Evolutionary conservation across 352 stramenopile genomes (phyloP), one percentile per base, ranked within the genome.

Genomic region (Pythium utonaiense): DNA sequence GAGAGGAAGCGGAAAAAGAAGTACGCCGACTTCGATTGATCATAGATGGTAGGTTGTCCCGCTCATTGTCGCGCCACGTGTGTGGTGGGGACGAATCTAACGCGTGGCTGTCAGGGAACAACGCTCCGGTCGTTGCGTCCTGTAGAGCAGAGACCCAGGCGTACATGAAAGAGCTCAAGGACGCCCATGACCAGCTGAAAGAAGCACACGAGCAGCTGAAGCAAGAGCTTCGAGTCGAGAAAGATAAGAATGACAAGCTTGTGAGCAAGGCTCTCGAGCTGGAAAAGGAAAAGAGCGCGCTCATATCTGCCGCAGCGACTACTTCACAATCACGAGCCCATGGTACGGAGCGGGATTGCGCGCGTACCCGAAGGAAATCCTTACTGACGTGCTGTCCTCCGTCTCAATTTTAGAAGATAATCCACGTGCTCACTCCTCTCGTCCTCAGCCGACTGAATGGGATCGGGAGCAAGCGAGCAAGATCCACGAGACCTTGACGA

Each of bases 221-320:
- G 57, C 72, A 81, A 24, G 83, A 91, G 16, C 49, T 93, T n/a
- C 69, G 70, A n/a, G 52, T 74, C 3, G 80, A 92, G 58, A 89
- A 92, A 50, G 78, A 88, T 16, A 90, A 89, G 64, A 92, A 92
- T 42, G 83, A 76, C 30, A 78, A 76, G 45, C 68, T 89, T 30
- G 74, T 91, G 17, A 74, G 69, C 31, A 86, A 87, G 34, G 82
- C 80, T 1, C 56, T 91, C 0, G 77, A 91, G 52, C 75, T 91
- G 0, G 82, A 91, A 53, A 77, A 77, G 10, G 77, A 88, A 53
- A 89, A 91, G 60, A 89, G 71, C 40, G 69, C 65, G n/a, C 47
- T 88, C 1, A 63, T 69, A 12, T 38, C 45, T 13, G 47, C 58
- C 2, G 24, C 42, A 48, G n/a, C 30, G 19, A 31, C 45, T 7